phyloP scores from a whole-genome alignment of 2,329 filamentous ascomycete genomes.

The Neurospora sp. region DNA sequence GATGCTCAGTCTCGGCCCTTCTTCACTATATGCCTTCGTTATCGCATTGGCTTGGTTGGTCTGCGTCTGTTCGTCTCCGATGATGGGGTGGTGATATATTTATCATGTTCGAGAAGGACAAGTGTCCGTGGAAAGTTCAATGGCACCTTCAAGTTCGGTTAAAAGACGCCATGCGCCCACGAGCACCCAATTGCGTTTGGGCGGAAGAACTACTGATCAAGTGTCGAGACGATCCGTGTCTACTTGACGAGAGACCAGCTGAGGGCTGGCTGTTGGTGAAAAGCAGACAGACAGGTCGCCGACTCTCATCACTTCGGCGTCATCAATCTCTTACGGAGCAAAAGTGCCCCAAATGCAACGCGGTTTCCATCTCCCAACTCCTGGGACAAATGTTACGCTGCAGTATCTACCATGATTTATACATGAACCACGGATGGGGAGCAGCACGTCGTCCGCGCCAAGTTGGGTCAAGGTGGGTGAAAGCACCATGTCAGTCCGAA shows the following conservation, averaged over 20 bases:
- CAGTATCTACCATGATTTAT: constrained; percentile 11
- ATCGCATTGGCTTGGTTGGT: neutral
- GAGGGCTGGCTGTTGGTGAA: neutral
- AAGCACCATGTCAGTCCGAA: constrained; percentile 16
- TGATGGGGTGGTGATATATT: neutral
- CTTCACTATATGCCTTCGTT: neutral
- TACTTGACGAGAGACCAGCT: neutral
- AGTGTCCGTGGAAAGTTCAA: neutral
- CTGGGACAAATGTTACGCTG: constrained; percentile 6
- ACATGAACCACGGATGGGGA: constrained; percentile 5
- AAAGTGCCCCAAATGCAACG: constrained; percentile 8
- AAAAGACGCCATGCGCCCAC: neutral
- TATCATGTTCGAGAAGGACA: neutral
- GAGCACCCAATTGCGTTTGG: neutral
- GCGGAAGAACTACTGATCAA: neutral
- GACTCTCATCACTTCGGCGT: neutral
- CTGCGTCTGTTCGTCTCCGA: neutral
- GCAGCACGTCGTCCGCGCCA: neutral
- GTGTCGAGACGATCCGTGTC: neutral
- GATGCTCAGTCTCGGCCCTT: neutral
- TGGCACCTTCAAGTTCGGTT: neutral
- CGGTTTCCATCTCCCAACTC: constrained; percentile 4
- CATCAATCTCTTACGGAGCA: neutral
- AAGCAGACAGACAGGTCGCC: neutral
- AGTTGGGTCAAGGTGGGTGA: constrained; percentile 3